Evolutionary conservation across 169 alveolate species (phyloP), one percentile per base, ranked within the genome.

Genomic region (Eimeria sp.): DNA sequence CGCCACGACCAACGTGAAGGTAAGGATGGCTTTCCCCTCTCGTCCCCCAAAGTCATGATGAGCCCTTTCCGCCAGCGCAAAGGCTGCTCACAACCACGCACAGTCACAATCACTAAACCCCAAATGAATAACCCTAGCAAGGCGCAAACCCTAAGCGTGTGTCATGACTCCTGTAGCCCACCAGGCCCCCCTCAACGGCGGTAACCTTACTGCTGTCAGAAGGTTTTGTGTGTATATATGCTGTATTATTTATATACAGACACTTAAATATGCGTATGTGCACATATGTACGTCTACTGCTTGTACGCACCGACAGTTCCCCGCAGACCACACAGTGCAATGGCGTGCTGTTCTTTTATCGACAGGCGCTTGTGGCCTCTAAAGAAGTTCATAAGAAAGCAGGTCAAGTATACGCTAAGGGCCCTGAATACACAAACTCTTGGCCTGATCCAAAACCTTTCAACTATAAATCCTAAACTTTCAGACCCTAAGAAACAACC

Each of bases 51-150:
- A 96, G 83, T 96, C 97, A 30, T 70, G 96, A 11, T 94, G 83
- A 30, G 97, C 97, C 73, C 97, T 67, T 34, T 89, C 91, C 80
- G 97, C 91, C 58, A 96, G 75, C 14, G 97, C 97, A 51, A 96
- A 93, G 30, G 97, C 97, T 90, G 92, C 47, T 34, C 58, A 61
- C 58, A 34, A 63, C 78, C 78, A 16, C 93, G 3, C 70, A n/a
- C 34, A 83, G 30, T 47, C 73, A 51, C 47, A n/a, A 22, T 13
- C 75, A 72, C 75, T 54, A 49, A 57, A 82, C 90, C 72, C 90
- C 25, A 76, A 34, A 34, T 34, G 3, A 34, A 34, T 34, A 75
- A 75, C 58, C 57, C 84, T 75, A 75, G 2, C 40, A 34, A 34
- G 40, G 3, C 0, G 2, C 40, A 34, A 78, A 78, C 88, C 88